phyloP scores from a whole-genome alignment of 1,139 yeast species.

The Blastobotrys malaysiensis region DNA sequence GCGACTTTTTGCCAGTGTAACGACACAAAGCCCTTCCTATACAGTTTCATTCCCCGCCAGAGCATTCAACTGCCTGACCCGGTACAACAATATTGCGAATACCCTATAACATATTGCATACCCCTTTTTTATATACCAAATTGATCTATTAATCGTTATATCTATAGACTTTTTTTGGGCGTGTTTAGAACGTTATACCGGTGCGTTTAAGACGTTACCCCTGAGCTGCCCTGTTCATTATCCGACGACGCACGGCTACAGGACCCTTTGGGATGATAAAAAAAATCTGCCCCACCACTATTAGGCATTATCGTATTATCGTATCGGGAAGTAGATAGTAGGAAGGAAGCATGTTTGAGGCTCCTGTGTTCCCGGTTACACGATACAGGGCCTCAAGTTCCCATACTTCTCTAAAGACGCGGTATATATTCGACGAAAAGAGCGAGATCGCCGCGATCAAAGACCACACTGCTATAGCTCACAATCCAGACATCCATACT shows the following conservation, averaged over 20 bases:
- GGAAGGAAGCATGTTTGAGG: constrained; percentile 4
- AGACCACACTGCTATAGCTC: background rate
- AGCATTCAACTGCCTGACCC: no score
- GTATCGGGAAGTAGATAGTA: background rate
- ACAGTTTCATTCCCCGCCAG: background rate
- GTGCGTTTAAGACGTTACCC: background rate
- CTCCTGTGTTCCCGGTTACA: constrained; percentile 4
- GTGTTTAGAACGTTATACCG: background rate
- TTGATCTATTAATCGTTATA: no score
- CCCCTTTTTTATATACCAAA: background rate
- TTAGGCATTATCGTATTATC: no score
- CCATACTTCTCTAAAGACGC: background rate
- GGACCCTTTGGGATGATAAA: background rate
- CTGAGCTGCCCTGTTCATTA: background rate
- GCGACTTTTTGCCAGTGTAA: background rate
- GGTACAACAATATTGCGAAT: no score
- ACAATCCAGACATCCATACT: background rate
- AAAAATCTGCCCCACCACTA: background rate
- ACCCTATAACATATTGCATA: background rate
- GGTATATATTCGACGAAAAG: constrained; percentile 1
- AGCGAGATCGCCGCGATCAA: background rate
- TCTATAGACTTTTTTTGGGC: no score
- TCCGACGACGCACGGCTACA: background rate
- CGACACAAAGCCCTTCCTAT: background rate
- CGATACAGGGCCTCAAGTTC: background rate